These are phyloP conservation scores for Erythrobasidium yunnanense DNA, from an alignment of 768 basidiomycete species.

Conservation along the genomic window DNA sequence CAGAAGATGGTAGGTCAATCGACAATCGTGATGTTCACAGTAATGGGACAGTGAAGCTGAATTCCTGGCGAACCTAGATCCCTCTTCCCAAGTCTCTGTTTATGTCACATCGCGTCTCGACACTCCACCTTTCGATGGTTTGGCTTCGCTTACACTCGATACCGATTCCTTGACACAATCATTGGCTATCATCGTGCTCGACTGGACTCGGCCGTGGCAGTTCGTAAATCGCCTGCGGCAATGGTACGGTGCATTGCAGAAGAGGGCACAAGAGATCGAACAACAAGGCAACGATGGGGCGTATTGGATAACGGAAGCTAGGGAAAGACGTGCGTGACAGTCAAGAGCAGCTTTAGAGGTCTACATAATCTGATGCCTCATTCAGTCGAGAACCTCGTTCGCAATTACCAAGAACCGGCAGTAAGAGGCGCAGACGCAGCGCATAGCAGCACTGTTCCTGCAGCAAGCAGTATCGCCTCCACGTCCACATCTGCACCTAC, in stretches of 20 bases:
- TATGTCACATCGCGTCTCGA: background rate
- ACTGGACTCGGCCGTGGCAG: constrained; percentile 90
- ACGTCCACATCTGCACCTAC: too few relatives aligned
- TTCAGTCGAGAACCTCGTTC: too few relatives aligned
- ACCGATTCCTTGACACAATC: constrained; percentile 51
- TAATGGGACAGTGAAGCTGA: background rate
- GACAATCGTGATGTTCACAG: background rate
- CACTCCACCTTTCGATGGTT: constrained; percentile 22
- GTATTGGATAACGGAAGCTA: constrained; percentile 54
- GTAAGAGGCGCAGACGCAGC: background rate
- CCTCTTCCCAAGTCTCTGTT: background rate
- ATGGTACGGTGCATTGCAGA: constrained; percentile 79
- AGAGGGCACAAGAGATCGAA: constrained; percentile 47
- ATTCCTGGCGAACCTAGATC: background rate
- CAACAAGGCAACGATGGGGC: constrained; percentile 17
- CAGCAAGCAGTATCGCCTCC: background rate
- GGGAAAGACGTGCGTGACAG: constrained; percentile 59
- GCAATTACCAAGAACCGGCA: constrained; percentile 32
- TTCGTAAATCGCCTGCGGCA: constrained; percentile 72
- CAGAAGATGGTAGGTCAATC: background rate
- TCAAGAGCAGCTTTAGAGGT: background rate
- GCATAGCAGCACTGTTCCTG: background rate
- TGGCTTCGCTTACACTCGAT: constrained; percentile 32
- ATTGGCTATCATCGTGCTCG: constrained; percentile 70
- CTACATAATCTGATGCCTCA: background rate